phyloP scores from a whole-genome alignment of 1,284 basidiomycete genomes.

The Porodaedalea pini region DNA sequence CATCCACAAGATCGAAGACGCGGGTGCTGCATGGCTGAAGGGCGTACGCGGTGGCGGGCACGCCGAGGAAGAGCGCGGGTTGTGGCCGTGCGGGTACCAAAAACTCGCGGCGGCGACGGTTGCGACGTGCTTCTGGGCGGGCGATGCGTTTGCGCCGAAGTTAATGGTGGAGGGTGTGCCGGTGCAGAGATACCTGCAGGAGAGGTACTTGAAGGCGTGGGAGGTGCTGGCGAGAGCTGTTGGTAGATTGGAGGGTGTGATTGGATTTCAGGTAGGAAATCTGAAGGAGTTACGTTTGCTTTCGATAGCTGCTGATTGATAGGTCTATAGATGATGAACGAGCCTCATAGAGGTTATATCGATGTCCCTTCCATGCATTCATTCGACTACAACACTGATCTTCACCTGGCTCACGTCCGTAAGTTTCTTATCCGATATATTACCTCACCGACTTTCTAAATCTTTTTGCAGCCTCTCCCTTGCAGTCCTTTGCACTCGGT shows the following conservation, averaged over 20 bases:
- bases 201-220: constrained; percentile 78
- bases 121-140: constrained; percentile 90
- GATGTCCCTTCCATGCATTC: constrained; percentile 77
- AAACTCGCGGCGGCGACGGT: constrained; percentile 86
- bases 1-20: constrained; percentile 68
- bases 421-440: constrained; percentile 34
- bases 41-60: constrained; percentile 76
- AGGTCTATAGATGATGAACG: constrained; percentile 78
- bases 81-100: constrained; percentile 91
- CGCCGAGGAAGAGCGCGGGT: constrained; percentile 66
- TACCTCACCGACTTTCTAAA: not conserved
- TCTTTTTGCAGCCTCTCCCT: constrained; percentile 57
- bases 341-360: constrained; percentile 93
- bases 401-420: constrained; percentile 85
- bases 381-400: constrained; percentile 93
- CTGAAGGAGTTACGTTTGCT: not conserved
- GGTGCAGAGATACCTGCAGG: constrained; percentile 83
- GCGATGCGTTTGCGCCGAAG: constrained; percentile 80
- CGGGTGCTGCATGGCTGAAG: constrained; percentile 79
- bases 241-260: constrained; percentile 70
- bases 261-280: constrained; percentile 83
- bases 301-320: not conserved
- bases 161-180: constrained; percentile 58
- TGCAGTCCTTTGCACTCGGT: constrained; percentile 83
- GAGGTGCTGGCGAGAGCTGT: constrained; percentile 66